Evolutionary conservation across 1,139 yeast species (phyloP).

Genomic region (Yamadazyma diddensiae): DNA sequence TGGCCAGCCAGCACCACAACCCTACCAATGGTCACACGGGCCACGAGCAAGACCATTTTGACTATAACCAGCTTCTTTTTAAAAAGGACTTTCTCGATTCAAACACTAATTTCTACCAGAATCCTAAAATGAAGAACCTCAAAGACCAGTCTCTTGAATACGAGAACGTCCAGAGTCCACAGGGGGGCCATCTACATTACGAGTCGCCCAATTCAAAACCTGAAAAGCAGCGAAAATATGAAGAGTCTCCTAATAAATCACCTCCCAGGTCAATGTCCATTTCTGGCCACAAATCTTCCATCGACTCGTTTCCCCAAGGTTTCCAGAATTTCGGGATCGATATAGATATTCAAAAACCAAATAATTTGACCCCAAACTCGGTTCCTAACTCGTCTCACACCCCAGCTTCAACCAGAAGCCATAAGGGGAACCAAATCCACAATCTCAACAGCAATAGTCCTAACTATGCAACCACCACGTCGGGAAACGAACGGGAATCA

Average conservation of each 20-base stretch:
- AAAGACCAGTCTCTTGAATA: conserved; percentile 4
- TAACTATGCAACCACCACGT: not conserved
- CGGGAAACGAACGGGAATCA: conserved; percentile 7
- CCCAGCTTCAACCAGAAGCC: conserved; percentile 1
- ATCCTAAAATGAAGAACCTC: not conserved
- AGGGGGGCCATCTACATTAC: not conserved
- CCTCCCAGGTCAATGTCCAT: conserved; percentile 3
- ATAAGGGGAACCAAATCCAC: not conserved
- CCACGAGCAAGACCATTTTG: not conserved
- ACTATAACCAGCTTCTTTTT: conserved; percentile 3
- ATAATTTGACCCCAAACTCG: not conserved
- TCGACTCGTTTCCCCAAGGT: not conserved
- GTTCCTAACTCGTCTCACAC: conserved; percentile 1
- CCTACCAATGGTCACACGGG: conserved; percentile 2
- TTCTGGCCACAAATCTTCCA: conserved; percentile 1
- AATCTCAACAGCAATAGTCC: not conserved
- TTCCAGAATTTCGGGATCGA: conserved; percentile 4
- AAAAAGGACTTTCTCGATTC: conserved; percentile 7
- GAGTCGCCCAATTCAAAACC: conserved; percentile 1
- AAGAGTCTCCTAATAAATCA: conserved; percentile 6
- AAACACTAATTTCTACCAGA: conserved; percentile 1
- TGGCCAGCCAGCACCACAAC: conserved; percentile 19
- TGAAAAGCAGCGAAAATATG: conserved; percentile 6
- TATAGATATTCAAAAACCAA: conserved; percentile 1
- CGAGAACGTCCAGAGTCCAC: too few species aligned